phyloP scores from a whole-genome alignment of 2,329 filamentous ascomycete genomes.

The Escovopsis sp. region DNA sequence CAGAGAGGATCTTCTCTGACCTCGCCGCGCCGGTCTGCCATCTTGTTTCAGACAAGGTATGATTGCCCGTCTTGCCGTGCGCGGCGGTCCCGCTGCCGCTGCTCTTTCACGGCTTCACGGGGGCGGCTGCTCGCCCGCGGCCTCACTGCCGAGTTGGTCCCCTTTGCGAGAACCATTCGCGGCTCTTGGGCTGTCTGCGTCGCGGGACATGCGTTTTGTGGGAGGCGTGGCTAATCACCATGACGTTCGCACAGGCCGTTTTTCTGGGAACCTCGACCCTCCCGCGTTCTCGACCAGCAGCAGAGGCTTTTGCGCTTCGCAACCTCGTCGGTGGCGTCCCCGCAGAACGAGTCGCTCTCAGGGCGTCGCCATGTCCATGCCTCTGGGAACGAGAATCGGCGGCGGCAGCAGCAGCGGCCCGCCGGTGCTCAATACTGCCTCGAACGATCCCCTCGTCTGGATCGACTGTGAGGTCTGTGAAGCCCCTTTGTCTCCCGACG shows the following conservation, averaged over 20 bases:
- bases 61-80: neutral
- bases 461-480: slow-evolving; percentile 51
- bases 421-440: neutral
- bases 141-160: neutral
- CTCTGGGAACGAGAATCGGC: too few relatives aligned
- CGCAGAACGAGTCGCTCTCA: neutral
- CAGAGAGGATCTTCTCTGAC: too few relatives aligned
- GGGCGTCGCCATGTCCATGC: neutral
- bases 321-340: neutral
- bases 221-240: neutral
- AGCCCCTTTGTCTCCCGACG: neutral
- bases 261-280: neutral
- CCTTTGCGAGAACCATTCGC: neutral
- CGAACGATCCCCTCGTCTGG: slow-evolving; percentile 59
- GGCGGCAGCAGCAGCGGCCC: neutral
- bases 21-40: too few relatives aligned
- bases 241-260: neutral
- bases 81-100: neutral
- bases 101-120: neutral
- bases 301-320: neutral
- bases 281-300: neutral
- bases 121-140: neutral
- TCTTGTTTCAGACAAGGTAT: neutral
- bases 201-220: neutral
- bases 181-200: neutral